Evolutionary conservation across 1,284 basidiomycete genomes (phyloP).

Genomic region (Fomitopsis betulina): DNA sequence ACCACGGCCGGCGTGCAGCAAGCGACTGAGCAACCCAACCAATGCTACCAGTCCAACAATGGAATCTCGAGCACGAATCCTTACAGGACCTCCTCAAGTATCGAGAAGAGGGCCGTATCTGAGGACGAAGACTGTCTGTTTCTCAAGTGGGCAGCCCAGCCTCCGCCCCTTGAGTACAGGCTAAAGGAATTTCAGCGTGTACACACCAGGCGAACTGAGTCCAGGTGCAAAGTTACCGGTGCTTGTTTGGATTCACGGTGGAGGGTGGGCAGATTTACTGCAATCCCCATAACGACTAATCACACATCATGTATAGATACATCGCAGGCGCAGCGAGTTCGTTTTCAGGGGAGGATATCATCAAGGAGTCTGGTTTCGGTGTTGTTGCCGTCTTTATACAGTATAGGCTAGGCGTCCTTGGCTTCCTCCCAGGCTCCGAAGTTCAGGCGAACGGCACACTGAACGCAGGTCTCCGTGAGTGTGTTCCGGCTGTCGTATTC

Average conservation of each 20-base stretch:
- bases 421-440: constrained; percentile 1
- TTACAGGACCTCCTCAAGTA: background rate
- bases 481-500: background rate
- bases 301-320: background rate
- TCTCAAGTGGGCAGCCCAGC: background rate
- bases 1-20: background rate
- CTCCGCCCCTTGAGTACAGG: background rate
- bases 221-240: background rate
- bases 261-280: background rate
- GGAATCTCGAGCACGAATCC: background rate
- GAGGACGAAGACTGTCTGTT: background rate
- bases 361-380: background rate
- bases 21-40: background rate
- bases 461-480: constrained; percentile 2
- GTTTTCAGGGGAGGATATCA: background rate
- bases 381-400: background rate
- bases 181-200: background rate
- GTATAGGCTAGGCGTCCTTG: background rate
- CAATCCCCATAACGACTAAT: background rate
- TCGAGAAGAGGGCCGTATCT: background rate
- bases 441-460: background rate
- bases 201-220: background rate
- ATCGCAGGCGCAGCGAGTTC: background rate
- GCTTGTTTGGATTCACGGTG: background rate
- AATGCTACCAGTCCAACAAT: background rate